A percentile compares a stretch with the other conserved stretches of the same genome.
Evolutionary conservation across 805 yeast genomes (phyloP).

Genomic region (Starmerella roubikii): DNA sequence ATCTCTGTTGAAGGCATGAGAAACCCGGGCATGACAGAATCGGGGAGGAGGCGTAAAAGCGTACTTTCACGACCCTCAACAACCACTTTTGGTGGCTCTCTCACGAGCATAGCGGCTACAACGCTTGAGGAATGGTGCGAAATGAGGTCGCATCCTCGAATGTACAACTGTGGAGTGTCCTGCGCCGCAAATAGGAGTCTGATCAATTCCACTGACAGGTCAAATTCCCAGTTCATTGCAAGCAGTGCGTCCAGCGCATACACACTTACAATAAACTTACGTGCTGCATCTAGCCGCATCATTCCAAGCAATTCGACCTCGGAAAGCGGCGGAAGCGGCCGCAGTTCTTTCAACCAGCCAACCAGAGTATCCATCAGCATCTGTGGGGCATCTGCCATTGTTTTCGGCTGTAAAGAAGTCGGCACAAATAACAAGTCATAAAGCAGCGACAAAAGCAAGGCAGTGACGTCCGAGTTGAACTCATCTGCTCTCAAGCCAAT

Average conservation of each 20-base stretch:
- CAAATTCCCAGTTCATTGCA: conserved; percentile 2
- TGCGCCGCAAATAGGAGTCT: conserved; percentile 1
- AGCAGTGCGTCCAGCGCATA: conserved; percentile 13
- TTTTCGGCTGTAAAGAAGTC: background rate
- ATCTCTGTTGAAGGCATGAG: conserved; percentile 8
- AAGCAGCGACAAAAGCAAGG: conserved; percentile 9
- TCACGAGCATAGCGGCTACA: background rate
- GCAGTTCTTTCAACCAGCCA: conserved; percentile 3
- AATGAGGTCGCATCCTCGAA: conserved; percentile 8
- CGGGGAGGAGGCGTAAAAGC: background rate
- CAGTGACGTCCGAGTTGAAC: conserved; percentile 1
- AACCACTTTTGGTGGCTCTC: conserved; percentile 1
- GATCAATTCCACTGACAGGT: conserved; percentile 8
- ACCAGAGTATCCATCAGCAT: conserved; percentile 1
- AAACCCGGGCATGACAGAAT: background rate
- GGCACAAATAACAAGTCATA: conserved; percentile 5
- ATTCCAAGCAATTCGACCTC: conserved; percentile 1
- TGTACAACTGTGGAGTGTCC: conserved; percentile 6
- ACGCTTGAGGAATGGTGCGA: conserved; percentile 5
- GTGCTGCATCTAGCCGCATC: background rate
- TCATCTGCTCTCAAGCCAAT: background rate
- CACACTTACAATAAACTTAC: conserved; percentile 5
- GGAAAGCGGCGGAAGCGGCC: conserved; percentile 9
- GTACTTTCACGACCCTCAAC: background rate
- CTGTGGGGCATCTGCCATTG: background rate